A percentile compares a stretch with the other conserved stretches of the same genome.
Evolutionary conservation across 305 asterid genomes (phyloP).

Genomic region (Fraxinus angustifolia): DNA sequence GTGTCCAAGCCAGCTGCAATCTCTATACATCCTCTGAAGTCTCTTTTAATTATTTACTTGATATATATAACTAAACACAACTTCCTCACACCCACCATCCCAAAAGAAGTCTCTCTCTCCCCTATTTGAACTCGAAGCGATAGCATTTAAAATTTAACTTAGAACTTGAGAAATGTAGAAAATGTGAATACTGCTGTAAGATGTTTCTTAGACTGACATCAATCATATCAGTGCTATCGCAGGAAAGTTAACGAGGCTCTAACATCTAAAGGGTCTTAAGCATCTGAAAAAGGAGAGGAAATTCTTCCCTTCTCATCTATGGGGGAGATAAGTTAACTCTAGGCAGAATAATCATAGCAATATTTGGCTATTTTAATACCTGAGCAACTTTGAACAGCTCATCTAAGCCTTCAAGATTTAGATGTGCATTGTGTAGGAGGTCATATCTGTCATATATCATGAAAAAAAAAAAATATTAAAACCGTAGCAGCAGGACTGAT

Average conservation of each 20-base stretch:
- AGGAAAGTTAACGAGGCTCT: neutral
- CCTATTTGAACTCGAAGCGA: neutral
- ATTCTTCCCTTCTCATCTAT: neutral
- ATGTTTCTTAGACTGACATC: neutral
- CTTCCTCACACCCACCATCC: neutral
- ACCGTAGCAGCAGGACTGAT: constrained; percentile 1
- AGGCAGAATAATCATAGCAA: constrained; percentile 11
- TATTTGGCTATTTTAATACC: constrained; percentile 40
- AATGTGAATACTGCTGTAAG: neutral
- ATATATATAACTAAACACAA: neutral
- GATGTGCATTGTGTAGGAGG: constrained; percentile 92
- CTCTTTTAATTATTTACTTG: neutral
- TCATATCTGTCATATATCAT: constrained; percentile 60
- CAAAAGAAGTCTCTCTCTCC: neutral
- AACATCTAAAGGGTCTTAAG: neutral
- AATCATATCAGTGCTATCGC: neutral
- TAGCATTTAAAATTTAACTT: neutral
- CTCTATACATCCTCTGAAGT: neutral
- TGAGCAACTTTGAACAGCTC: constrained; percentile 93
- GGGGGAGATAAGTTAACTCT: neutral
- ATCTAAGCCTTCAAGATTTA: constrained; percentile 68
- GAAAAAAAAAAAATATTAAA: constrained; percentile 16
- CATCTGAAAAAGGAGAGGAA: neutral
- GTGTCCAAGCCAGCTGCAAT: neutral
- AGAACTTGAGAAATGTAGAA: neutral